A percentile compares a stretch with the other conserved stretches of the same genome.
Evolutionary conservation across 306 rosid genomes (phyloP).

Genomic region (Canavalia ensiformis): DNA sequence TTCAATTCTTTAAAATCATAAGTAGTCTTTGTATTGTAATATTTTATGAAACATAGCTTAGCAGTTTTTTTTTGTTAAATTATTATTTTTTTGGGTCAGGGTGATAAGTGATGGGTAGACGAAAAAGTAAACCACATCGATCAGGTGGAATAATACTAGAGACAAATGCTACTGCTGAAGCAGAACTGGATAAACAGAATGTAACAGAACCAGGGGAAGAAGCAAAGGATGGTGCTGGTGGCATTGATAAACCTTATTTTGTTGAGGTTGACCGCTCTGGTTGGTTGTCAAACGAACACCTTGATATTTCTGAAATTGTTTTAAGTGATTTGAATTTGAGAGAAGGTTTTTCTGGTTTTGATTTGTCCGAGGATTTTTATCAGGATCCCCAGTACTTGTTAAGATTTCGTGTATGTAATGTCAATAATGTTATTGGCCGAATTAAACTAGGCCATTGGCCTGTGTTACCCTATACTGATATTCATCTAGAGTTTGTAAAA

Average conservation of each 20-base stretch:
- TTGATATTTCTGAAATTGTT: constrained; percentile 88
- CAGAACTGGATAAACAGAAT: constrained; percentile 56
- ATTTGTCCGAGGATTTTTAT: constrained; percentile 55
- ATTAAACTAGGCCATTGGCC: constrained; percentile 95
- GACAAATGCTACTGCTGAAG: constrained; percentile 49
- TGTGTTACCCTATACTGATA: constrained; percentile 68
- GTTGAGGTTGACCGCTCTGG: constrained; percentile 75
- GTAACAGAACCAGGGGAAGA: constrained; percentile 49
- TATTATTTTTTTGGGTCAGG: constrained; percentile 32
- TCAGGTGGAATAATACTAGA: constrained; percentile 66
- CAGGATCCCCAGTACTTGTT: constrained; percentile 61
- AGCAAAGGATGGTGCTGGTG: constrained; percentile 49
- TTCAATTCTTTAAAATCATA: constrained; percentile 16
- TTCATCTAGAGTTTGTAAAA: constrained; percentile 72
- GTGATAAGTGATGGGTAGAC: constrained; percentile 79
- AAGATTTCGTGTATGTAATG: constrained; percentile 74
- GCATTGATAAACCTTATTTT: constrained; percentile 60
- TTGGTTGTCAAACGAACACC: constrained; percentile 72
- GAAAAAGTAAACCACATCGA: constrained; percentile 76
- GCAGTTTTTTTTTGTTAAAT: neutral
- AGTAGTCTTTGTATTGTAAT: constrained; percentile 3
- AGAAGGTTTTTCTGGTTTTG: constrained; percentile 67
- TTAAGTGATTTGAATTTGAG: constrained; percentile 59
- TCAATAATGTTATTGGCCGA: constrained; percentile 58
- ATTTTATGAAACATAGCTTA: neutral